Percentiles rank a stretch among this genome's conserved stretches.
Evolutionary conservation across 2,329 filamentous ascomycete genomes (phyloP).

Genomic region (Fusarium sp.): DNA sequence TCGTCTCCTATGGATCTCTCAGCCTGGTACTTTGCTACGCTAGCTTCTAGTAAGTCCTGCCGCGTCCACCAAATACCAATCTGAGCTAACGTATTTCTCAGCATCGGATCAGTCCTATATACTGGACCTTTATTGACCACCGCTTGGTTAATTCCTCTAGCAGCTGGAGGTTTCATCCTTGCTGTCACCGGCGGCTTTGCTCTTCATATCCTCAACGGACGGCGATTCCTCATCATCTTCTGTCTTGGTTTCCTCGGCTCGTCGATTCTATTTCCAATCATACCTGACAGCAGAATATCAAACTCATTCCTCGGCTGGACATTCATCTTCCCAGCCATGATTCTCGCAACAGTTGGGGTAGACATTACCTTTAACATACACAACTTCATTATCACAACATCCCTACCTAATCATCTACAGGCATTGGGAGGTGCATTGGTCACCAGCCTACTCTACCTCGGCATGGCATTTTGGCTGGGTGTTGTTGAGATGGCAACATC

Average conservation of each 20-base stretch:
- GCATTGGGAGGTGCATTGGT: slow-evolving; percentile 73
- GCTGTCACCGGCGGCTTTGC: slow-evolving; percentile 70
- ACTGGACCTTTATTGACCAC: slow-evolving; percentile 70
- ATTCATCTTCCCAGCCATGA: slow-evolving; percentile 76
- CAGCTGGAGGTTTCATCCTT: slow-evolving; percentile 72
- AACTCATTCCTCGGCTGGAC: slow-evolving; percentile 68
- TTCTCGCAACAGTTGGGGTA: slow-evolving; percentile 75
- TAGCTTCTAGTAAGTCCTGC: slow-evolving; percentile 66
- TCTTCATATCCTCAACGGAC: slow-evolving; percentile 72
- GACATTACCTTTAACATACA: slow-evolving; percentile 80
- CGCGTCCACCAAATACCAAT: accelerated
- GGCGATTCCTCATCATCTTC: slow-evolving; percentile 69
- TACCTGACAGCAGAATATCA: slow-evolving; percentile 59
- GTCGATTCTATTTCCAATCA: slow-evolving; percentile 70
- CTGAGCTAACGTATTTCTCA: slow-evolving; percentile 37
- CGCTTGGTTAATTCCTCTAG: slow-evolving; percentile 75
- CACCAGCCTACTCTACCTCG: slow-evolving; percentile 70
- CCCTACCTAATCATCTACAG: slow-evolving; percentile 71
- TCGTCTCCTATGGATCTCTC: slow-evolving; percentile 74
- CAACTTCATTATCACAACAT: slow-evolving; percentile 81
- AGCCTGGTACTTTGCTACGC: slow-evolving; percentile 76
- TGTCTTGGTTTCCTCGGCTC: slow-evolving; percentile 66
- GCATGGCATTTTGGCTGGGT: slow-evolving; percentile 76
- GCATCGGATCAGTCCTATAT: slow-evolving; percentile 68
- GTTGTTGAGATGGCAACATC: slow-evolving; percentile 72